These are phyloP conservation scores for Endogone sp. DNA, from an alignment of 192 early-diverging fungal species.

Conservation along the genomic window DNA sequence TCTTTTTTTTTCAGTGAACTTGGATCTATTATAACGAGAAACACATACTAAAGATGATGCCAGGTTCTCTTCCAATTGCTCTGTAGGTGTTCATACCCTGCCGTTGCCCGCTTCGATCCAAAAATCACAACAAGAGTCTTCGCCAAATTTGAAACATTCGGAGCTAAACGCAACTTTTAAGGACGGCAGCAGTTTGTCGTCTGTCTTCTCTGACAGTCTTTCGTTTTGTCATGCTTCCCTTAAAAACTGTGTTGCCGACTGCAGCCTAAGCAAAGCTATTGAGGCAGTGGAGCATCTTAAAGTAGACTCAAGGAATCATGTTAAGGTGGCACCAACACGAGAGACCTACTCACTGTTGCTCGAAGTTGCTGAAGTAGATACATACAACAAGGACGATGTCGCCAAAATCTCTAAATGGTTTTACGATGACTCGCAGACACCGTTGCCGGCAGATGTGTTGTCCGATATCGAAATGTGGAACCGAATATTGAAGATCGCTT, in stretches of 20 bases:
- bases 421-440: not conserved
- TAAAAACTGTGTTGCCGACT: not conserved
- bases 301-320: not conserved
- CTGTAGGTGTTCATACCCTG: too few species aligned
- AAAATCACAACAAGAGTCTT: too few species aligned
- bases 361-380: not conserved
- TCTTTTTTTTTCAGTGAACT: too few species aligned
- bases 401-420: not conserved
- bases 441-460: not conserved
- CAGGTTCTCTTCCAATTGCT: too few species aligned
- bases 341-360: not conserved
- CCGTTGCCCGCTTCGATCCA: too few species aligned
- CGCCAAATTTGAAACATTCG: too few species aligned
- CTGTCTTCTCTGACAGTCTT: not conserved
- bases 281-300: not conserved
- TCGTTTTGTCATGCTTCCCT: not conserved
- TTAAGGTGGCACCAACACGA: not conserved
- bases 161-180: too few species aligned
- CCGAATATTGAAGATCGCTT: not conserved
- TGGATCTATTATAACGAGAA: too few species aligned
- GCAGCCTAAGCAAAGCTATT: not conserved
- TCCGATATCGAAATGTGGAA: not conserved
- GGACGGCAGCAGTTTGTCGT: too few species aligned
- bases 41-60: too few species aligned
- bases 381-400: not conserved